A percentile compares a stretch with the other conserved stretches of the same genome.
These are phyloP conservation scores for Vitis rupestris DNA, from an alignment of 164 flowering plant genomes.

Conservation along the genomic window DNA sequence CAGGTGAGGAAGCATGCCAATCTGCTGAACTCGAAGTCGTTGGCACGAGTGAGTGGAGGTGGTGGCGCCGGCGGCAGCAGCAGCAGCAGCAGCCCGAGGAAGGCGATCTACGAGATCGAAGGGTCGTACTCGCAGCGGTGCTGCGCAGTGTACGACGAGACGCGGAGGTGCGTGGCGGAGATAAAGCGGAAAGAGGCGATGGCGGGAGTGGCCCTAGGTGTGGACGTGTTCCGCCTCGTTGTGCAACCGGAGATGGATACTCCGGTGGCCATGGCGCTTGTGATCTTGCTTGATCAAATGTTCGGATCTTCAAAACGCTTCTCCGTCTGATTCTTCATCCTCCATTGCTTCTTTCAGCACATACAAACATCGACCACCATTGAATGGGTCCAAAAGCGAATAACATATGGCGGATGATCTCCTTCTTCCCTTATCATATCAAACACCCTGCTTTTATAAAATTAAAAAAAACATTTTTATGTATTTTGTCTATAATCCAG, in stretches of 20 bases:
- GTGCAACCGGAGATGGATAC: conserved; percentile 57
- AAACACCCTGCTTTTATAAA: too few relatives aligned
- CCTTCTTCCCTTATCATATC: too few relatives aligned
- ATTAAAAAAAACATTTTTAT: too few relatives aligned
- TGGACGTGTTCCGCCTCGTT: conserved; percentile 64
- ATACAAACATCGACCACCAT: background rate
- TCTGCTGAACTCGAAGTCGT: conserved; percentile 35
- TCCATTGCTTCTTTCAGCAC: background rate
- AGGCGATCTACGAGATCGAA: conserved; percentile 41
- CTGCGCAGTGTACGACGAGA: conserved; percentile 54
- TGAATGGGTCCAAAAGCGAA: too few relatives aligned
- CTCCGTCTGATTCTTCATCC: background rate
- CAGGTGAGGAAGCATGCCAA: conserved; percentile 45
- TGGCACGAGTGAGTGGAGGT: conserved; percentile 39
- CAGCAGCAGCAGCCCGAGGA: conserved; percentile 5
- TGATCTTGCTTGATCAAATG: conserved; percentile 80
- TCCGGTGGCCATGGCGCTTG: conserved; percentile 66
- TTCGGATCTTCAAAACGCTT: conserved; percentile 38
- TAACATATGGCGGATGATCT: too few relatives aligned
- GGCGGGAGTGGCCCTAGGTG: conserved; percentile 24
- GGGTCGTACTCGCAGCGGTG: conserved; percentile 64
- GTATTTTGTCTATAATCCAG: too few relatives aligned
- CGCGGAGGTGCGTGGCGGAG: conserved; percentile 23
- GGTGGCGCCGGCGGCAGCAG: background rate
- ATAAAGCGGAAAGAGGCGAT: conserved; percentile 3